phyloP scores from a whole-genome alignment of 805 yeast species.

The Yarrowia sp. region DNA sequence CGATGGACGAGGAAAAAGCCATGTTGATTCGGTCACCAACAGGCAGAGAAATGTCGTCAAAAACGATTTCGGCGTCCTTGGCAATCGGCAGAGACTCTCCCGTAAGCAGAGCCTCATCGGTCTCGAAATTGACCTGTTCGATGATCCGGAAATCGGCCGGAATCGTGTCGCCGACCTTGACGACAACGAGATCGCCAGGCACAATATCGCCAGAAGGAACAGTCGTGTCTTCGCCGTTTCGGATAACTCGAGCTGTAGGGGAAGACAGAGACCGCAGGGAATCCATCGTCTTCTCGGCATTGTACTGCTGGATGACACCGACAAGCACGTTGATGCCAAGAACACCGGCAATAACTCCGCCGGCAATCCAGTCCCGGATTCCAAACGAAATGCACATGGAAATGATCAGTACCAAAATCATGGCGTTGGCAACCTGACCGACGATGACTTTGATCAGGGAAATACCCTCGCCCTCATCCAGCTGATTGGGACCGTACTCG shows the following conservation, averaged over 20 bases:
- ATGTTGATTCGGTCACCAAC: constrained; percentile 78
- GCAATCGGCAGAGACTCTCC: constrained; percentile 72
- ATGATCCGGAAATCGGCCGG: constrained; percentile 76
- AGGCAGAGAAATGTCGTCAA: constrained; percentile 53
- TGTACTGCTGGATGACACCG: constrained; percentile 73
- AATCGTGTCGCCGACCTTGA: constrained; percentile 74
- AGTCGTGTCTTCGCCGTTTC: constrained; percentile 64
- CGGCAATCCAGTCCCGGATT: constrained; percentile 79
- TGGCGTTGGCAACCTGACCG: constrained; percentile 77
- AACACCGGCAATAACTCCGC: constrained; percentile 79
- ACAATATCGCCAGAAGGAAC: constrained; percentile 70
- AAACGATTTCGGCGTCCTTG: constrained; percentile 56
- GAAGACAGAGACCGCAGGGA: constrained; percentile 70
- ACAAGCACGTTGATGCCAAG: constrained; percentile 67
- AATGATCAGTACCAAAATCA: constrained; percentile 74
- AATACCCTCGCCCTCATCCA: constrained; percentile 66
- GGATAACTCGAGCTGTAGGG: constrained; percentile 71
- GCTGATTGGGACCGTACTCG: constrained; percentile 62
- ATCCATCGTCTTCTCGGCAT: constrained; percentile 82
- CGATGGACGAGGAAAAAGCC: constrained; percentile 73
- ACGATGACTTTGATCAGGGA: constrained; percentile 62
- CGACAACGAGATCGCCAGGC: constrained; percentile 72
- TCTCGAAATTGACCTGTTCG: constrained; percentile 67
- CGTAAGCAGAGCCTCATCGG: constrained; percentile 71
- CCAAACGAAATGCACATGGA: constrained; percentile 76